phyloP scores from a whole-genome alignment of 768 basidiomycete species.

The Gymnopilus dilepis region DNA sequence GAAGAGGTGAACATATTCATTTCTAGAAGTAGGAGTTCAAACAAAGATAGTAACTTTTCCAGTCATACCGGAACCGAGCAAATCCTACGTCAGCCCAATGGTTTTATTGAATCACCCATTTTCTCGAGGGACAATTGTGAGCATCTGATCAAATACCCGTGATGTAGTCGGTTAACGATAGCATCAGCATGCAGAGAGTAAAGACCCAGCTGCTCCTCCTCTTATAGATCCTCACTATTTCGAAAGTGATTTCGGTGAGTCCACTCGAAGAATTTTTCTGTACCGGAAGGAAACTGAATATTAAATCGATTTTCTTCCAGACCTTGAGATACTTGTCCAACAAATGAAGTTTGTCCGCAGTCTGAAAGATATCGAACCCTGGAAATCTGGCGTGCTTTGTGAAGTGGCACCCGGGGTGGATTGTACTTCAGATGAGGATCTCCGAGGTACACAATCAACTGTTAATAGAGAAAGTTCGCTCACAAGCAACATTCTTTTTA shows the following conservation, averaged over 20 bases:
- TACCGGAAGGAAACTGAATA: too few species aligned
- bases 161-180: background rate
- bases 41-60: background rate
- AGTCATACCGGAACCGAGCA: constrained; percentile 43
- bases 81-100: constrained; percentile 46
- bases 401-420: constrained; percentile 41
- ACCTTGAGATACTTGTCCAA: constrained; percentile 40
- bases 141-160: constrained; percentile 16
- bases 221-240: constrained; percentile 48
- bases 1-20: constrained; percentile 5
- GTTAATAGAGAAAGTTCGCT: background rate
- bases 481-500: background rate
- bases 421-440: constrained; percentile 37
- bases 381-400: constrained; percentile 22
- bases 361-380: constrained; percentile 32
- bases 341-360: constrained; percentile 37
- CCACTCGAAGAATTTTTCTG: background rate
- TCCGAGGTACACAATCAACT: constrained; percentile 21
- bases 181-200: constrained; percentile 33
- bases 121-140: constrained; percentile 55
- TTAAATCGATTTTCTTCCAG: constrained; percentile 22
- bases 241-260: constrained; percentile 43
- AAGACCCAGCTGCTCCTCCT: constrained; percentile 38
- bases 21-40: background rate
- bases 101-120: constrained; percentile 46